Evolutionary conservation across 1,284 basidiomycete species (phyloP).

Genomic region (Irpex sp.): DNA sequence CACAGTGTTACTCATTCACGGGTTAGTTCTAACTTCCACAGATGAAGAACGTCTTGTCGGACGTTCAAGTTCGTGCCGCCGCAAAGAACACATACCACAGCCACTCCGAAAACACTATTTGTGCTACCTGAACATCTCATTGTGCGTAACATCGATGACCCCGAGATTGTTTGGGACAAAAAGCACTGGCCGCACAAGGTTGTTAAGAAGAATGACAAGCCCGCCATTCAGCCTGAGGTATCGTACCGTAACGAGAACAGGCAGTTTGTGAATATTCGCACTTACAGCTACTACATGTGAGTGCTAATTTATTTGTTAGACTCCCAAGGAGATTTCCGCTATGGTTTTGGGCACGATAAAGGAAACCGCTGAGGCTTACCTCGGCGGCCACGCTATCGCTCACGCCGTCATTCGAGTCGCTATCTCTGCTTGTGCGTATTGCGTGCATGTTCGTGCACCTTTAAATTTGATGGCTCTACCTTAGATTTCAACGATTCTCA

Average conservation of each 20-base stretch:
- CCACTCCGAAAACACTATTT: constrained; percentile 95
- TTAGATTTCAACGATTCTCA: constrained; percentile 96
- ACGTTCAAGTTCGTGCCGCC: no score
- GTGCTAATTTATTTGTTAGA: constrained; percentile 45
- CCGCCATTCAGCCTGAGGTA: constrained; percentile 87
- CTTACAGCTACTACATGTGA: background rate
- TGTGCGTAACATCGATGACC: constrained; percentile 87
- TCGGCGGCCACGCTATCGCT: no score
- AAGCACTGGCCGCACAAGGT: constrained; percentile 94
- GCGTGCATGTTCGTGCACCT: no score
- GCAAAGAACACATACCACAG: constrained; percentile 86
- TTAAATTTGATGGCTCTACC: constrained; percentile 1
- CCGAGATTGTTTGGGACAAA: constrained; percentile 83
- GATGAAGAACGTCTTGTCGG: constrained; percentile 93
- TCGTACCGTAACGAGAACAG: constrained; percentile 89
- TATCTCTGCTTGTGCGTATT: no score
- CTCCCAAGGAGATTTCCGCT: constrained; percentile 91
- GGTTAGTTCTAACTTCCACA: constrained; percentile 91
- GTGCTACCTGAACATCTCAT: constrained; percentile 98
- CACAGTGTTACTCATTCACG: constrained; percentile 97
- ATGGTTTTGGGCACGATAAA: constrained; percentile 99
- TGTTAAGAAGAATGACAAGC: constrained; percentile 86
- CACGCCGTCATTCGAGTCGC: no score
- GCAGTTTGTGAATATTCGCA: constrained; percentile 72
- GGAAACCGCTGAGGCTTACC: constrained; percentile 98